phyloP scores from a whole-genome alignment of 78 protist species.

The Dictyostelium firmibasis region DNA sequence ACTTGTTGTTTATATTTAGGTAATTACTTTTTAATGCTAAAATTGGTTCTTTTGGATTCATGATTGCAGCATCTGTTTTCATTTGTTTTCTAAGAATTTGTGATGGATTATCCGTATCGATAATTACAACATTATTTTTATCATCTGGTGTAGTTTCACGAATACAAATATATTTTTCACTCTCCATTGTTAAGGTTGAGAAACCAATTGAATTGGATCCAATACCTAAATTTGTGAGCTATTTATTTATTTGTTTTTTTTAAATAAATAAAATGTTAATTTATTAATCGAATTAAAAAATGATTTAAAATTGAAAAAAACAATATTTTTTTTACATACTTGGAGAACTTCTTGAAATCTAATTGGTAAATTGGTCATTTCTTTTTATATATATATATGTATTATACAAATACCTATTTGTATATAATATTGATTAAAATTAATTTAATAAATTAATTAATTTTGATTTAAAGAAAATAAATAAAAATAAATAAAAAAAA shows the following conservation, averaged over 20 bases:
- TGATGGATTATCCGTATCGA: conserved; percentile 89
- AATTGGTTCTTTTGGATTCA: conserved; percentile 96
- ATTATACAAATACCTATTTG: not conserved
- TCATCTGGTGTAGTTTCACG: conserved; percentile 89
- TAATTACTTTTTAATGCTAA: conserved; percentile 95
- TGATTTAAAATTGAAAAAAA: too few species aligned
- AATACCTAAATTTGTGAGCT: conserved; percentile 86
- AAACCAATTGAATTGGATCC: conserved; percentile 87
- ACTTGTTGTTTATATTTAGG: too few species aligned
- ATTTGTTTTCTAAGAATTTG: conserved; percentile 89
- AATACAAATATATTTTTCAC: conserved; percentile 96
- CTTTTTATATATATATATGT: conserved; percentile 9
- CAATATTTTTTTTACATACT: conserved; percentile 20
- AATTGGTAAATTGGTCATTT: conserved; percentile 72
- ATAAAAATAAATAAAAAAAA: not conserved
- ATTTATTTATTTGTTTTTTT: not conserved
- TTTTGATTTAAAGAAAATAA: not conserved
- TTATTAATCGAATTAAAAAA: too few species aligned
- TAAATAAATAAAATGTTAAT: not conserved
- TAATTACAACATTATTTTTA: conserved; percentile 86
- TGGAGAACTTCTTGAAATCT: conserved; percentile 79
- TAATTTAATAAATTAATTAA: not conserved
- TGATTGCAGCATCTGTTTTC: conserved; percentile 96
- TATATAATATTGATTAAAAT: not conserved
- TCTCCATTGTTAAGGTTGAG: conserved; percentile 94